Evolutionary conservation across 768 basidiomycete species (phyloP).

Genomic region (Mycena rebaudengoi): DNA sequence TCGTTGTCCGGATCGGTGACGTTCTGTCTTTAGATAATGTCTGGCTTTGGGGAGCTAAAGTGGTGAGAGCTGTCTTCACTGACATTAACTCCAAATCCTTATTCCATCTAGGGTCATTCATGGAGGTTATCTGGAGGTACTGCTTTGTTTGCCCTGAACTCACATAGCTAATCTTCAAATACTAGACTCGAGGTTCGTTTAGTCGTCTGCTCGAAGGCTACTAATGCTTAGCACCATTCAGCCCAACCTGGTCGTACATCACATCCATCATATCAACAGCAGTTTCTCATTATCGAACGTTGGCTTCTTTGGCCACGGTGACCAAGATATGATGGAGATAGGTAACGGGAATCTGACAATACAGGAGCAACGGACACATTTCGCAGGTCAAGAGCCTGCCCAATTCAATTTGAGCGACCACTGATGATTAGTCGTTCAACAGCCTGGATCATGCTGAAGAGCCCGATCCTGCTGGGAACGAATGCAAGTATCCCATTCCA

Average conservation of each 20-base stretch:
- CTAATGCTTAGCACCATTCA: conserved; percentile 13
- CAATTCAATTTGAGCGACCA: neutral
- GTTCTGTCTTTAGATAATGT: conserved; percentile 58
- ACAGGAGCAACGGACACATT: conserved; percentile 62
- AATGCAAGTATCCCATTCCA: conserved; percentile 37
- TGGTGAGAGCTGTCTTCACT: conserved; percentile 39
- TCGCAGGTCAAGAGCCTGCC: conserved; percentile 41
- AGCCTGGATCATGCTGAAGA: conserved; percentile 65
- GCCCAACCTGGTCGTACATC: conserved; percentile 60
- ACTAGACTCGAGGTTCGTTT: conserved; percentile 4
- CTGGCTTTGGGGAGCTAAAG: conserved; percentile 66
- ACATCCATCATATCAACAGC: conserved; percentile 54
- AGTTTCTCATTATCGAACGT: conserved; percentile 49
- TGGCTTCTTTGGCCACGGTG: conserved; percentile 60
- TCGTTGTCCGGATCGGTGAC: too few relatives aligned
- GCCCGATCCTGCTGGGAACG: conserved; percentile 63
- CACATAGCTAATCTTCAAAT: neutral
- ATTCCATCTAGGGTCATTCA: conserved; percentile 51
- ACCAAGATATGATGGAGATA: conserved; percentile 69
- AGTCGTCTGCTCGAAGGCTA: neutral
- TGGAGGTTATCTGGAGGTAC: conserved; percentile 61
- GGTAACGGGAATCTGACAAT: conserved; percentile 60
- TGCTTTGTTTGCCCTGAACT: conserved; percentile 4
- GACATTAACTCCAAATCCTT: neutral
- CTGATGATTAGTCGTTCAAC: neutral